A percentile compares a stretch with the other conserved stretches of the same genome.
These are phyloP conservation scores for Colletotrichum godetiae DNA, from an alignment of 2,329 filamentous ascomycete species.

Conservation along the genomic window DNA sequence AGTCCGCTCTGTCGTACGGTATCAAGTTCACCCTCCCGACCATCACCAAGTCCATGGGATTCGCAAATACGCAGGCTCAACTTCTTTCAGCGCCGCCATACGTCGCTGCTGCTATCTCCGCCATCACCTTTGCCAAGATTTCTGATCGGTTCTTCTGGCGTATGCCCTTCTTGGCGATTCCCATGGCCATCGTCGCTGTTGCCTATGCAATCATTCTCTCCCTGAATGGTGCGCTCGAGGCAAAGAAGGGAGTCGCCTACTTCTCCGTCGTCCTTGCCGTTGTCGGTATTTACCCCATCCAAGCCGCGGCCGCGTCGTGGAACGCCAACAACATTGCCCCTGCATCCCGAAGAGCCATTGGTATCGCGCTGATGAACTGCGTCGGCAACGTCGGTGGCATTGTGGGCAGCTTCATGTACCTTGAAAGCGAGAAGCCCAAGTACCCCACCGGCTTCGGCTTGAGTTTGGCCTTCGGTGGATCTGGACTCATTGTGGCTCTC, in stretches of 20 bases:
- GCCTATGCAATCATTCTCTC: slow-evolving; percentile 34
- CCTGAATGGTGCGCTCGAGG: slow-evolving; percentile 17
- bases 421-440: slow-evolving; percentile 53
- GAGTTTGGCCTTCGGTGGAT: slow-evolving; percentile 44
- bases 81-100: slow-evolving; percentile 41
- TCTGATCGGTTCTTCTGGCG: slow-evolving; percentile 74
- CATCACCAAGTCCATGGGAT: slow-evolving; percentile 48
- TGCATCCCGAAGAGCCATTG: slow-evolving; percentile 40
- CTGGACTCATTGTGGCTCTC: slow-evolving; percentile 43
- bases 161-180: slow-evolving; percentile 54
- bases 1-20: slow-evolving; percentile 46
- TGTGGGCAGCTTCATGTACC: slow-evolving; percentile 43
- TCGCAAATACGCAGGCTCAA: slow-evolving; percentile 44
- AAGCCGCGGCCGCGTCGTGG: slow-evolving; percentile 34
- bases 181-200: slow-evolving; percentile 31
- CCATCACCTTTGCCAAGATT: slow-evolving; percentile 71
- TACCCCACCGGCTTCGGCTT: slow-evolving; percentile 57
- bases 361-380: slow-evolving; percentile 44
- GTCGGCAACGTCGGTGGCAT: slow-evolving; percentile 45
- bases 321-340: slow-evolving; percentile 41
- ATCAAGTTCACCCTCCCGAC: slow-evolving; percentile 52
- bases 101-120: slow-evolving; percentile 53
- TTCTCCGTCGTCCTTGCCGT: slow-evolving; percentile 34
- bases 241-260: slow-evolving; percentile 28
- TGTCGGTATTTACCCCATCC: slow-evolving; percentile 36